Conservation (phyloP, 2,329 filamentous ascomycete species). For the Cladorrhinum sp. region DNA sequence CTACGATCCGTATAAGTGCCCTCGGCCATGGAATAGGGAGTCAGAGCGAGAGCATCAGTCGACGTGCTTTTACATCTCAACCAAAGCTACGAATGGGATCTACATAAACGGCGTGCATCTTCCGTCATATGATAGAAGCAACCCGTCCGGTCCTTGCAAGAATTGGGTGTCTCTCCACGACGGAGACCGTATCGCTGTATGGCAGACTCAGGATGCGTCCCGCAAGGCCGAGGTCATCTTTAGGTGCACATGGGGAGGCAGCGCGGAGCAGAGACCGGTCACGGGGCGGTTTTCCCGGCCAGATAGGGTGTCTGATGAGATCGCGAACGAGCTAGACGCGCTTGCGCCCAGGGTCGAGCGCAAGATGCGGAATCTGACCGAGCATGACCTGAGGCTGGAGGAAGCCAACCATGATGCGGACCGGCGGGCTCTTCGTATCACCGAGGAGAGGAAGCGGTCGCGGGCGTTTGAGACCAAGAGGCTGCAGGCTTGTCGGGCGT, state of each 20-base stretch:
- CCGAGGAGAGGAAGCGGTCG: constrained; percentile 48
- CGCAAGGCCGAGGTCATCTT: constrained; percentile 45
- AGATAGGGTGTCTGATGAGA: constrained; percentile 36
- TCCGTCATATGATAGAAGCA: constrained; percentile 51
- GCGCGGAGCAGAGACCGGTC: constrained; percentile 39
- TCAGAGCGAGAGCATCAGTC: constrained; percentile 47
- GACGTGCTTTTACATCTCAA: constrained; percentile 71
- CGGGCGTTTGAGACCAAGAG: constrained; percentile 48
- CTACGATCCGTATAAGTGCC: constrained; percentile 57
- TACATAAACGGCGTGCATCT: constrained; percentile 71
- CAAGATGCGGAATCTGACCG: constrained; percentile 39
- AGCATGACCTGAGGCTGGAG: constrained; percentile 40
- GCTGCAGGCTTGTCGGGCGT: constrained; percentile 42
- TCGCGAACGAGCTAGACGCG: constrained; percentile 47
- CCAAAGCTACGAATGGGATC: constrained; percentile 74
- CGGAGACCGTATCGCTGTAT: constrained; percentile 75
- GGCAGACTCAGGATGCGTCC: constrained; percentile 46
- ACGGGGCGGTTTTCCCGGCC: constrained; percentile 20
- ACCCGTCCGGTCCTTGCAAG: constrained; percentile 52
- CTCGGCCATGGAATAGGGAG: constrained; percentile 53
- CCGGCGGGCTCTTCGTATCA: constrained; percentile 40
- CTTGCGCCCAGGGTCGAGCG: constrained; percentile 46
- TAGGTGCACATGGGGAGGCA: constrained; percentile 56
- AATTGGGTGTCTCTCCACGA: constrained; percentile 69
- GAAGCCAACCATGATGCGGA: constrained; percentile 46